These are phyloP conservation scores for Irpex rosettiformis DNA, from an alignment of 1,284 basidiomycete genomes.

Conservation along the genomic window DNA sequence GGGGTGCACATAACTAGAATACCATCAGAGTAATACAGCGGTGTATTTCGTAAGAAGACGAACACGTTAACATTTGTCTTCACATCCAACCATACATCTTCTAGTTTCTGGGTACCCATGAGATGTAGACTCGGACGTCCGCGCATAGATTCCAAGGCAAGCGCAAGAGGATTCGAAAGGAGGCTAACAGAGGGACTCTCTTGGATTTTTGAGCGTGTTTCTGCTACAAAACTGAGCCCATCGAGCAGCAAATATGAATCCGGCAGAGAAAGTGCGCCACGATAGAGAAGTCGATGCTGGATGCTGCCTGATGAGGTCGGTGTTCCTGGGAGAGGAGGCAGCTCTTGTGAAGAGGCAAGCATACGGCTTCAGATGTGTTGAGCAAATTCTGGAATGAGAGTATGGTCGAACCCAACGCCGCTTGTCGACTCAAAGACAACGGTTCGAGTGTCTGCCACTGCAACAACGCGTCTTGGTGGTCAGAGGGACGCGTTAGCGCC, in stretches of 20 bases:
- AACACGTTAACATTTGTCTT: conserved; percentile 60
- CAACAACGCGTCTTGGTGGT: neutral
- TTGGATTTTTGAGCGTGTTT: conserved; percentile 35
- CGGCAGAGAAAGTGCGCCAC: conserved; percentile 69
- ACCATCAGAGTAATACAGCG: neutral
- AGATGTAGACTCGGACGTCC: conserved; percentile 64
- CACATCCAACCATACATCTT: conserved; percentile 58
- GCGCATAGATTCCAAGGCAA: conserved; percentile 77
- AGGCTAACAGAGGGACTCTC: conserved; percentile 31
- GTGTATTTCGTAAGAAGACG: conserved; percentile 23
- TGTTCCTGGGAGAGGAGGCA: neutral
- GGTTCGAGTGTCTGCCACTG: too few relatives aligned
- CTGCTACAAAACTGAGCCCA: conserved; percentile 61
- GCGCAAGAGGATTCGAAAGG: conserved; percentile 63
- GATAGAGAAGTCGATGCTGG: conserved; percentile 59
- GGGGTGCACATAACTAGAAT: conserved; percentile 64
- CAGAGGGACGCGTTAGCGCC: neutral
- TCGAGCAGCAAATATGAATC: conserved; percentile 71
- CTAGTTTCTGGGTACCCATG: conserved; percentile 48
- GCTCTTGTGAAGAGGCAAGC: neutral
- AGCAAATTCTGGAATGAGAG: neutral
- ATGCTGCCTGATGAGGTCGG: neutral
- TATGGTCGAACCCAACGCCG: neutral
- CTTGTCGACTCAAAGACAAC: too few relatives aligned
- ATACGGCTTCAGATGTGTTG: neutral